These are phyloP conservation scores for Boletellus sp. DNA, from an alignment of 768 basidiomycete species.

Conservation along the genomic window DNA sequence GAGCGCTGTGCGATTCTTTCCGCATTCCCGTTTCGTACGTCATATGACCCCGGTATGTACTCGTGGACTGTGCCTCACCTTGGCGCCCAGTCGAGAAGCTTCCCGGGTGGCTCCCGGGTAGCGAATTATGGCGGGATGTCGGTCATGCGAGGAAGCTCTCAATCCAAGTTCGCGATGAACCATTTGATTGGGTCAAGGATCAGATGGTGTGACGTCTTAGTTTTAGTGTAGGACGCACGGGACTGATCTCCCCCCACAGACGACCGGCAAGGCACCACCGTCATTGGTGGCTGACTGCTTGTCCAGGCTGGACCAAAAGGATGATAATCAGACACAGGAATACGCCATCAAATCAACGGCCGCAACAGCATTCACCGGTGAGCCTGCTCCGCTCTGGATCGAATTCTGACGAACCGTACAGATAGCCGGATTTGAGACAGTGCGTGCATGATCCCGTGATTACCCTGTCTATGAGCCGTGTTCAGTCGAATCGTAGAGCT, in stretches of 20 bases:
- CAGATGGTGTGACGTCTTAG: neutral
- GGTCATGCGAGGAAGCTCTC: neutral
- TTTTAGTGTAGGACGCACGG: neutral
- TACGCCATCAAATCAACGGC: neutral
- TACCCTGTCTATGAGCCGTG: neutral
- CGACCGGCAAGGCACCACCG: neutral
- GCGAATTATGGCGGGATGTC: neutral
- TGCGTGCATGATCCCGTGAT: neutral
- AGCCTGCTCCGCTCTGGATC: neutral
- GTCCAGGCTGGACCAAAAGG: neutral
- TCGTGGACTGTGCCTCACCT: neutral
- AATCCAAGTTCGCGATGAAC: neutral
- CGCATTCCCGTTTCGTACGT: neutral
- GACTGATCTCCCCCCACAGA: neutral
- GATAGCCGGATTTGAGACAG: neutral
- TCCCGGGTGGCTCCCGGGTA: neutral
- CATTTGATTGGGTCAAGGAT: neutral
- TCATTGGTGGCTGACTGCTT: neutral
- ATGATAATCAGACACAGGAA: neutral
- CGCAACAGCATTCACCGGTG: neutral
- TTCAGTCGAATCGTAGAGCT: conserved; percentile 9
- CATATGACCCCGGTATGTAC: neutral
- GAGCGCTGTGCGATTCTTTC: neutral
- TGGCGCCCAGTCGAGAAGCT: neutral
- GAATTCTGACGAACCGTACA: neutral